phyloP scores from a whole-genome alignment of 306 rosid species.

The Pyrus communis region DNA sequence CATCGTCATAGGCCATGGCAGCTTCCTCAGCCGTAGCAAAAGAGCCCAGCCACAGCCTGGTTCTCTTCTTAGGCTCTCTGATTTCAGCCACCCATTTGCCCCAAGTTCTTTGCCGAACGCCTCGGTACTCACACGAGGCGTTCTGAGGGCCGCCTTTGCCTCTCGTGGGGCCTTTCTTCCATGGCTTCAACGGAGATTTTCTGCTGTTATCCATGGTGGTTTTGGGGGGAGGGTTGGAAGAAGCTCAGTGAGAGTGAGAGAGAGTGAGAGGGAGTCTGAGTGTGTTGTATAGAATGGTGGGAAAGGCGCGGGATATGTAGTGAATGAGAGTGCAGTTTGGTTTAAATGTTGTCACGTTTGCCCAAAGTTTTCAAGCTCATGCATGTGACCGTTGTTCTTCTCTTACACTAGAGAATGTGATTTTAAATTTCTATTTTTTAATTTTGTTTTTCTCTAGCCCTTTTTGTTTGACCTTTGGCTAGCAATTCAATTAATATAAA shows the following conservation, averaged over 20 bases:
- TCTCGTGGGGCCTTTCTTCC: constrained; percentile 95
- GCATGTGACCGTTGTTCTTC: constrained; percentile 73
- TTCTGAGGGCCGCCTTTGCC: constrained; percentile 98
- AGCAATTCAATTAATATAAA: not conserved
- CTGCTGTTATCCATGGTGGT: constrained; percentile 56
- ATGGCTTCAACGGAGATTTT: constrained; percentile 73
- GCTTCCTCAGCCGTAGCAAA: constrained; percentile 96
- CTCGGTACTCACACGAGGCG: constrained; percentile 79
- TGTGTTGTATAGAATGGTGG: not conserved
- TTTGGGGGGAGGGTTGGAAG: not conserved
- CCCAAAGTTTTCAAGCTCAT: constrained; percentile 28
- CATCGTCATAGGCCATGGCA: constrained; percentile 95
- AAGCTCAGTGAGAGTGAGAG: constrained; percentile 24
- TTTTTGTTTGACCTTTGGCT: not conserved
- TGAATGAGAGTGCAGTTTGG: constrained; percentile 42
- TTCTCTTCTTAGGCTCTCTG: constrained; percentile 92
- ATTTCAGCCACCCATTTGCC: constrained; percentile 99
- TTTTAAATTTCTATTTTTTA: not conserved
- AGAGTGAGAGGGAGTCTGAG: constrained; percentile 5
- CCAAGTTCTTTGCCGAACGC: constrained; percentile 94
- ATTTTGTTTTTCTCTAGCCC: not conserved
- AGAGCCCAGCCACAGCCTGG: constrained; percentile 93
- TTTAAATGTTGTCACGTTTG: constrained; percentile 89
- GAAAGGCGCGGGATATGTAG: constrained; percentile 77
- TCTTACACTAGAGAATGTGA: constrained; percentile 4